Percentiles rank a stretch among this genome's conserved stretches.
phyloP scores from a whole-genome alignment of 2,329 filamentous ascomycete genomes.

The Colletotrichum sp. region DNA sequence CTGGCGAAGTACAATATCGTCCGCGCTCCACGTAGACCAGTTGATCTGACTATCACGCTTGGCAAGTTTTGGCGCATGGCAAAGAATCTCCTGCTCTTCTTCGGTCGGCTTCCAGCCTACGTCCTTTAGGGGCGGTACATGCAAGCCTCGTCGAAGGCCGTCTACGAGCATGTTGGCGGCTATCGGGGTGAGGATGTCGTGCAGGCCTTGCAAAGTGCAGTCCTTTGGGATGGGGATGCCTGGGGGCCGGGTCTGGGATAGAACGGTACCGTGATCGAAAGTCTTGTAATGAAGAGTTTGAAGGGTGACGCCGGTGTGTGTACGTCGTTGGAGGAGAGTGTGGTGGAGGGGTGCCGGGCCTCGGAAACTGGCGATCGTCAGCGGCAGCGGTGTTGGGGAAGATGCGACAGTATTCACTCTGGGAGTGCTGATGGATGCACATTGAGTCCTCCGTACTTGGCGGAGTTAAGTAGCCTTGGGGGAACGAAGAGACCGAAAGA shows the following conservation, averaged over 20 bases:
- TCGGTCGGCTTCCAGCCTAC: conserved; percentile 31
- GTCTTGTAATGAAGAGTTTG: conserved; percentile 80
- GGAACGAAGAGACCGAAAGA: conserved; percentile 95
- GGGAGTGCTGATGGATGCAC: conserved; percentile 92
- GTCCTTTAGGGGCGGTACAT: conserved; percentile 64
- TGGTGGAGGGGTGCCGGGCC: conserved; percentile 89
- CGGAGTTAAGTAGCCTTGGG: conserved; percentile 68
- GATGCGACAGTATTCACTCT: conserved; percentile 56
- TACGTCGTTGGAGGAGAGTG: conserved; percentile 69
- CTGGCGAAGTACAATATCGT: conserved; percentile 59
- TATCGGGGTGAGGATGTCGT: conserved; percentile 59
- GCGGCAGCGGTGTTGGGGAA: neutral
- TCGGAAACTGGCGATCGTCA: conserved; percentile 61
- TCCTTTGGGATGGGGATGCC: conserved; percentile 55
- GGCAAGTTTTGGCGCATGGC: conserved; percentile 75
- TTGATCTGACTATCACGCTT: conserved; percentile 67
- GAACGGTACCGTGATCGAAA: conserved; percentile 81
- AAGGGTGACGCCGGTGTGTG: conserved; percentile 76
- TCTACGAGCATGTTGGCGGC: conserved; percentile 75
- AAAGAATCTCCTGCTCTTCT: conserved; percentile 23
- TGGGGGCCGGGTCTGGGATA: conserved; percentile 70
- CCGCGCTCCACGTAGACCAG: conserved; percentile 58
- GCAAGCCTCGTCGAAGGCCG: conserved; percentile 65
- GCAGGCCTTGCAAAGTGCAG: conserved; percentile 47
- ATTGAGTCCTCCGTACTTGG: conserved; percentile 88